A percentile compares a stretch with the other conserved stretches of the same genome.
phyloP scores from a whole-genome alignment of 495 filamentous ascomycete genomes.

The Aspergillus sclerotioniger region DNA sequence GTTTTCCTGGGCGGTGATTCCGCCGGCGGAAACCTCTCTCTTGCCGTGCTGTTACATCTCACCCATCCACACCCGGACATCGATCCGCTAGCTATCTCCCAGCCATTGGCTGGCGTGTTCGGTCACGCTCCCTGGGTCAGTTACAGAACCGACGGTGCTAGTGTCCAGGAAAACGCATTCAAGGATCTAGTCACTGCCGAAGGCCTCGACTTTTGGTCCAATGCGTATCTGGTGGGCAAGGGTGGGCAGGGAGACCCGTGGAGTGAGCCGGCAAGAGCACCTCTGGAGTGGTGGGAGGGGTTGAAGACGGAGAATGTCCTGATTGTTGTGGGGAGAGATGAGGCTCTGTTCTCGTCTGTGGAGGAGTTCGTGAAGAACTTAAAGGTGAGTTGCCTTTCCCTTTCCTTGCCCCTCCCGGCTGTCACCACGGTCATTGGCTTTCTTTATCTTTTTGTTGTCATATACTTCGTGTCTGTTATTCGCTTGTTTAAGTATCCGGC shows the following conservation, averaged over 20 bases:
- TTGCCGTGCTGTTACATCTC: constrained; percentile 56
- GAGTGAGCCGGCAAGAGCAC: constrained; percentile 51
- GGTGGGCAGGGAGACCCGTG: constrained; percentile 46
- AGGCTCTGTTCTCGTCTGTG: constrained; percentile 58
- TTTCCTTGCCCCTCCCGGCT: neutral
- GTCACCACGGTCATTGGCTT: too few relatives aligned
- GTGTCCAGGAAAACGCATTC: constrained; percentile 42
- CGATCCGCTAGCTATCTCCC: constrained; percentile 27
- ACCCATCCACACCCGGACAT: constrained; percentile 58
- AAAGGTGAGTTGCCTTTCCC: constrained; percentile 27
- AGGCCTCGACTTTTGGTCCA: constrained; percentile 39
- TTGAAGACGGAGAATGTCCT: constrained; percentile 46
- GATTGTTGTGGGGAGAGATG: constrained; percentile 53
- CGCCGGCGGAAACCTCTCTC: constrained; percentile 59
- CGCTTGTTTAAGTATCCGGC: neutral
- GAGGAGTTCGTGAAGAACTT: constrained; percentile 47
- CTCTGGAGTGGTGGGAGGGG: constrained; percentile 54
- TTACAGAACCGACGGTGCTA: constrained; percentile 41
- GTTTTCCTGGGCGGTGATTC: constrained; percentile 61
- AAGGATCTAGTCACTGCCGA: constrained; percentile 46
- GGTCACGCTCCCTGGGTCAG: constrained; percentile 56
- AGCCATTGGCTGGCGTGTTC: constrained; percentile 47
- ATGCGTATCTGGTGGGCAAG: constrained; percentile 42
- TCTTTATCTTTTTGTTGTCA: neutral
- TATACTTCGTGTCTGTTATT: neutral